These are phyloP conservation scores for Psophocarpus tetragonolobus DNA, from an alignment of 306 rosid species.

Conservation along the genomic window DNA sequence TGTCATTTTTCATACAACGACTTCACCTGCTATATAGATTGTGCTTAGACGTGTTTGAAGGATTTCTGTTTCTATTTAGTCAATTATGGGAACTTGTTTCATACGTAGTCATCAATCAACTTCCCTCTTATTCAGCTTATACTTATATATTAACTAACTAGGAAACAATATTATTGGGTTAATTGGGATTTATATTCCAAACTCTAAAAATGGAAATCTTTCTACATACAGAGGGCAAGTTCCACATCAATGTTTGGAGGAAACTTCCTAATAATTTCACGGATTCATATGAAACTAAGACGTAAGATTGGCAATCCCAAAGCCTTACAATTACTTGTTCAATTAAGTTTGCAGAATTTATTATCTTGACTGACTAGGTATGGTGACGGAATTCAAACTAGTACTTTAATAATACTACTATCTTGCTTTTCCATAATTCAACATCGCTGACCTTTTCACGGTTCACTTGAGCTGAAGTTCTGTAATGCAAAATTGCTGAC, in stretches of 20 bases:
- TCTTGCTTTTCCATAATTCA: background rate
- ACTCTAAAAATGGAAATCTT: background rate
- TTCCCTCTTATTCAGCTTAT: constrained; percentile 21
- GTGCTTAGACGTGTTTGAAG: constrained; percentile 41
- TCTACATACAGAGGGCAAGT: background rate
- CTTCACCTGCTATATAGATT: constrained; percentile 26
- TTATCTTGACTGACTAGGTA: background rate
- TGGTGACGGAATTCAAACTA: background rate
- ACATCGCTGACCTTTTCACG: background rate
- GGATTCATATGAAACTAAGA: constrained; percentile 10
- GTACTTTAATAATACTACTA: background rate
- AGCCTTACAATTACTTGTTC: background rate
- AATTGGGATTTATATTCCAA: background rate
- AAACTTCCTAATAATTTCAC: background rate
- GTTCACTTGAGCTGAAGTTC: constrained; percentile 4
- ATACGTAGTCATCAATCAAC: constrained; percentile 37
- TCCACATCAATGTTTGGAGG: background rate
- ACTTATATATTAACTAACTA: background rate
- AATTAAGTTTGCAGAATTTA: background rate
- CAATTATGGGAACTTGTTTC: constrained; percentile 39
- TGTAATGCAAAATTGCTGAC: background rate
- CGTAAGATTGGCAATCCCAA: background rate
- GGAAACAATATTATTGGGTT: background rate
- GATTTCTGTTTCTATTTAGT: constrained; percentile 33
- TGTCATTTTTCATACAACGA: constrained; percentile 35